phyloP scores from a whole-genome alignment of 2,329 filamentous ascomycete genomes.

The Endoconidiophora laricicola region DNA sequence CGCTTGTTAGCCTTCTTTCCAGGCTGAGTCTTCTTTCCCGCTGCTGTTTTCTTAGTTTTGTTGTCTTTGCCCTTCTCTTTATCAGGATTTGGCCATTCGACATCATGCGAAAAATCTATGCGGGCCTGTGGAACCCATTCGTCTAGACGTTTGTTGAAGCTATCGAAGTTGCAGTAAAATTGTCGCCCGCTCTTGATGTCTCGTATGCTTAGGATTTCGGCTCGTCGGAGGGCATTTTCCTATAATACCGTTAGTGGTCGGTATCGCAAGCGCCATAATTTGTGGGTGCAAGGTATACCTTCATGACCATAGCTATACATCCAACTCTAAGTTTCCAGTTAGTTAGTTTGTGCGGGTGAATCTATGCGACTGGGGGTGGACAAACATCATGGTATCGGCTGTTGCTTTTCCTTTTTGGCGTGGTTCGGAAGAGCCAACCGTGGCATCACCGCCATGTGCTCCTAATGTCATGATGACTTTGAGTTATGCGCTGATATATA shows the following conservation, averaged over 20 bases:
- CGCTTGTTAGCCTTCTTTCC: constrained; percentile 44
- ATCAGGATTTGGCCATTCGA: constrained; percentile 90
- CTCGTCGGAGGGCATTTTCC: constrained; percentile 74
- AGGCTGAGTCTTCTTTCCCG: constrained; percentile 36
- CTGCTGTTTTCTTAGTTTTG: constrained; percentile 57
- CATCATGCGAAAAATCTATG: constrained; percentile 75
- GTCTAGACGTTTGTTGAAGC: constrained; percentile 75
- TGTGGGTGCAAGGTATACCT: constrained; percentile 17
- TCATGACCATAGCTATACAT: constrained; percentile 44
- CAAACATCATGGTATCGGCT: constrained; percentile 60
- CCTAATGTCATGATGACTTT: background rate
- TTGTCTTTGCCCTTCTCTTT: constrained; percentile 61
- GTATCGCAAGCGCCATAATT: background rate
- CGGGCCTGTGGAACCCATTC: constrained; percentile 79
- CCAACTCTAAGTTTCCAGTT: constrained; percentile 24
- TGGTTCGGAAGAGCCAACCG: constrained; percentile 40
- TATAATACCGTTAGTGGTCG: constrained; percentile 4
- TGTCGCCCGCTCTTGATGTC: constrained; percentile 75
- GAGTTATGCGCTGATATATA: background rate
- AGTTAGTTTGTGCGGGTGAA: background rate
- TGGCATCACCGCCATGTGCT: constrained; percentile 28
- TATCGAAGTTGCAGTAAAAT: constrained; percentile 95
- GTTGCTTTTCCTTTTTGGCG: constrained; percentile 68
- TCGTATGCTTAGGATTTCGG: constrained; percentile 89
- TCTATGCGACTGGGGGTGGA: background rate